Percentiles rank a stretch among this genome's conserved stretches.
phyloP scores from a whole-genome alignment of 768 basidiomycete species.

The Lenzites betulinus region DNA sequence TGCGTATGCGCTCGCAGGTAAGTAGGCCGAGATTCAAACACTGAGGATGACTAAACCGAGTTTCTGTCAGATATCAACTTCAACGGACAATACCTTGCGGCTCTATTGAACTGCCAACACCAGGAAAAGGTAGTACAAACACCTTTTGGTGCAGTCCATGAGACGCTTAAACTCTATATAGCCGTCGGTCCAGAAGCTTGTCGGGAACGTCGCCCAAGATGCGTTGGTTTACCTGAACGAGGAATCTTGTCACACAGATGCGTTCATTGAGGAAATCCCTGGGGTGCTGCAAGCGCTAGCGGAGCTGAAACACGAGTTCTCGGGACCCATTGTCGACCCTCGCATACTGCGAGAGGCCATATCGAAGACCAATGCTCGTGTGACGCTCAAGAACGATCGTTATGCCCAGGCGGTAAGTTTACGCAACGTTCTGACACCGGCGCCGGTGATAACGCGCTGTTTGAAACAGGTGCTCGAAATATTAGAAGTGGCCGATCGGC shows the following conservation, averaged over 20 bases:
- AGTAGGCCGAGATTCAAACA: conserved; percentile 22
- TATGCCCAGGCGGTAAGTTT: conserved; percentile 52
- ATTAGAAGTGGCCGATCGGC: conserved; percentile 57
- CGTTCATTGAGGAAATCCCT: conserved; percentile 52
- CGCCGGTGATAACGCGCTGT: conserved; percentile 1
- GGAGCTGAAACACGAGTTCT: conserved; percentile 54
- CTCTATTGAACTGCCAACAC: conserved; percentile 75
- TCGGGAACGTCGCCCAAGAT: conserved; percentile 62
- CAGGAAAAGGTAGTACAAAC: conserved; percentile 70
- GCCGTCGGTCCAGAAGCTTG: conserved; percentile 79
- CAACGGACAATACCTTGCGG: conserved; percentile 57
- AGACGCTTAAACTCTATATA: conserved; percentile 27
- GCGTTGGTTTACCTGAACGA: conserved; percentile 60
- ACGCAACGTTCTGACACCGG: background rate
- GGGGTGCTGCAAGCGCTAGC: conserved; percentile 50
- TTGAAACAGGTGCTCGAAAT: conserved; percentile 55
- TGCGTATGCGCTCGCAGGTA: conserved; percentile 70
- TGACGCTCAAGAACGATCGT: conserved; percentile 45
- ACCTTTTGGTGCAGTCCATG: background rate
- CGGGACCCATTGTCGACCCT: conserved; percentile 42
- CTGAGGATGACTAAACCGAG: background rate
- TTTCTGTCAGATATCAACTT: conserved; percentile 53
- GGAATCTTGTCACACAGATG: conserved; percentile 64
- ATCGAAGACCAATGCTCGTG: conserved; percentile 44
- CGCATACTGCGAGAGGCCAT: conserved; percentile 46